Conservation (phyloP, 2,329 filamentous ascomycete species). For the Berkeleyomyces basicola region DNA sequence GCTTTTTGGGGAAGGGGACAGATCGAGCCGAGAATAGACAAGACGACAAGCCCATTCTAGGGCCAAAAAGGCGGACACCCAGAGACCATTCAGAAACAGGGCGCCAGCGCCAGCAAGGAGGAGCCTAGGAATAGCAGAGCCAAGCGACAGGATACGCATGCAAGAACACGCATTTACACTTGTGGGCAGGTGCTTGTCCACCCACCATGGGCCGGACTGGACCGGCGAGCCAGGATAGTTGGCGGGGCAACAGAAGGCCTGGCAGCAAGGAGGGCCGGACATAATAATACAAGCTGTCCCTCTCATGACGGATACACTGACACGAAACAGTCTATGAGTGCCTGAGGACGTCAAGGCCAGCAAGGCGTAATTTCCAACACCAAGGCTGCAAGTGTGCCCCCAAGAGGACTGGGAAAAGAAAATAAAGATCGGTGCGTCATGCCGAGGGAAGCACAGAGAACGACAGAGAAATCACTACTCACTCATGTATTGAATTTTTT, state of each 20-base stretch:
- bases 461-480: not conserved
- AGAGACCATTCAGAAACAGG: not conserved
- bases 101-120: not conserved
- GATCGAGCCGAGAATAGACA: not conserved
- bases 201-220: not conserved
- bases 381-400: too few species aligned
- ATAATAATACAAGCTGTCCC: too few species aligned
- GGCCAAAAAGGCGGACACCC: not conserved
- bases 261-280: not conserved
- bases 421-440: not conserved
- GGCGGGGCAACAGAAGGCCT: not conserved
- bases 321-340: too few species aligned
- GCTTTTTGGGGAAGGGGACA: not conserved
- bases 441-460: not conserved
- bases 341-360: too few species aligned
- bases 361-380: too few species aligned
- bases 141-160: not conserved
- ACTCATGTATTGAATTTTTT: not conserved
- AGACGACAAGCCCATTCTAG: not conserved
- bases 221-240: not conserved
- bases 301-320: too few species aligned
- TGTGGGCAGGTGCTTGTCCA: not conserved
- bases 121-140: not conserved
- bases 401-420: not conserved
- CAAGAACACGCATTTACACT: not conserved